Conservation (phyloP, 169 alveolate species). For the Cryptosporidium viatorum region DNA sequence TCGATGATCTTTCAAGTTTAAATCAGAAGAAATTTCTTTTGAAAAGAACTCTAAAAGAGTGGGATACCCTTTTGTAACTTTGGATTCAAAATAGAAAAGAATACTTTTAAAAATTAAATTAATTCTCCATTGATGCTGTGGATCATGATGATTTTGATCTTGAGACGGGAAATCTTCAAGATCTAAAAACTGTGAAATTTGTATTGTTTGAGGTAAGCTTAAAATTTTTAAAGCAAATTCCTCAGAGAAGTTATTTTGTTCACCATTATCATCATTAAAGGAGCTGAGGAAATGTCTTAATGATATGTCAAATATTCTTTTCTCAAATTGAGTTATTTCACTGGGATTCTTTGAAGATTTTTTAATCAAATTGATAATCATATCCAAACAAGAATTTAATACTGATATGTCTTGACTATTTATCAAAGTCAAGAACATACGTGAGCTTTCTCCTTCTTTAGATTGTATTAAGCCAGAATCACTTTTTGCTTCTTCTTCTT, state of each 20-base stretch:
- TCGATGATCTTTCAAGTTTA: not conserved
- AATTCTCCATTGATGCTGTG: conserved; percentile 12
- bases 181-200: conserved; percentile 18
- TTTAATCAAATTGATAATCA: not conserved
- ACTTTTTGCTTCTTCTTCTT: not conserved
- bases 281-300: conserved; percentile 1
- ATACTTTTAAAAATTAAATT: conserved; percentile 4
- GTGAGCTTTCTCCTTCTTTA: not conserved
- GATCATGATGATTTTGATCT: not conserved
- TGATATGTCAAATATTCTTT: conserved; percentile 43
- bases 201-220: not conserved
- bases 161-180: not conserved
- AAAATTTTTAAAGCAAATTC: not conserved
- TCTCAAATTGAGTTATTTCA: conserved; percentile 13
- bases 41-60: not conserved
- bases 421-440: conserved; percentile 18
- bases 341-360: not conserved
- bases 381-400: conserved; percentile 42
- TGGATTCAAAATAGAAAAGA: conserved; percentile 4
- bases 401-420: conserved; percentile 8
- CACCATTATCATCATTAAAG: not conserved
- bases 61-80: not conserved
- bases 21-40: not conserved
- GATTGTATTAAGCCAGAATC: not conserved
- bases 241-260: not conserved